These are phyloP conservation scores for Alternaria sp. DNA, from an alignment of 2,329 filamentous ascomycete genomes.

Conservation along the genomic window DNA sequence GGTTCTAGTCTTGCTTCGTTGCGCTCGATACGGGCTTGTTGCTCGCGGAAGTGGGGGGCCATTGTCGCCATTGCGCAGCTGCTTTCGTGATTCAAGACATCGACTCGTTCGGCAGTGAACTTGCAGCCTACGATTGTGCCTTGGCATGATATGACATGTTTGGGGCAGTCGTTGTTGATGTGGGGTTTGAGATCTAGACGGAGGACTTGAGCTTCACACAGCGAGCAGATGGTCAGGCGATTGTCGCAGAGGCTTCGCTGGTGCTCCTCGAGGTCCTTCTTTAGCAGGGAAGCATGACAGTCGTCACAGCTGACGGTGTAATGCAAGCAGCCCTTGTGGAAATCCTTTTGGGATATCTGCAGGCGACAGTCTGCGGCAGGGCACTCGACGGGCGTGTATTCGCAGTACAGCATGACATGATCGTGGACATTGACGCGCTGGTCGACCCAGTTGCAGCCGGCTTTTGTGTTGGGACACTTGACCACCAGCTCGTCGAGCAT, in stretches of 20 bases:
- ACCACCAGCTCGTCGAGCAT: constrained; percentile 70
- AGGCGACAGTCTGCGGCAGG: constrained; percentile 59
- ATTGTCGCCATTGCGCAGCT: constrained; percentile 58
- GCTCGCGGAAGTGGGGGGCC: constrained; percentile 54
- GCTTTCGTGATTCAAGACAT: constrained; percentile 52
- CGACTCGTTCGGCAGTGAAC: constrained; percentile 49
- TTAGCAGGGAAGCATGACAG: constrained; percentile 63
- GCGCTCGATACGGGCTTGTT: constrained; percentile 55
- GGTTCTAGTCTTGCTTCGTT: constrained; percentile 55
- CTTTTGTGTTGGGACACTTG: constrained; percentile 63
- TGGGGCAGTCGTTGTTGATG: constrained; percentile 53
- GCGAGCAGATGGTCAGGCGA: constrained; percentile 54
- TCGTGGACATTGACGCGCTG: constrained; percentile 65
- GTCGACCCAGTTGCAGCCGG: constrained; percentile 63
- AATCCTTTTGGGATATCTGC: constrained; percentile 63
- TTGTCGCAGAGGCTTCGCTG: constrained; percentile 62
- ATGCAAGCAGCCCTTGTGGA: constrained; percentile 63
- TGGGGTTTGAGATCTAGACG: constrained; percentile 54
- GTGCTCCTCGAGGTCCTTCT: constrained; percentile 61
- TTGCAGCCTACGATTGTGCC: constrained; percentile 56
- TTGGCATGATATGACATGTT: constrained; percentile 53
- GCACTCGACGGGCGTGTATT: constrained; percentile 63
- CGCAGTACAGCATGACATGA: constrained; percentile 69
- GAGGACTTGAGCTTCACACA: constrained; percentile 54
- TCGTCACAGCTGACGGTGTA: constrained; percentile 60